Evolutionary conservation across 345 rosid genomes (phyloP).

Genomic region (Kandelia obovata): DNA sequence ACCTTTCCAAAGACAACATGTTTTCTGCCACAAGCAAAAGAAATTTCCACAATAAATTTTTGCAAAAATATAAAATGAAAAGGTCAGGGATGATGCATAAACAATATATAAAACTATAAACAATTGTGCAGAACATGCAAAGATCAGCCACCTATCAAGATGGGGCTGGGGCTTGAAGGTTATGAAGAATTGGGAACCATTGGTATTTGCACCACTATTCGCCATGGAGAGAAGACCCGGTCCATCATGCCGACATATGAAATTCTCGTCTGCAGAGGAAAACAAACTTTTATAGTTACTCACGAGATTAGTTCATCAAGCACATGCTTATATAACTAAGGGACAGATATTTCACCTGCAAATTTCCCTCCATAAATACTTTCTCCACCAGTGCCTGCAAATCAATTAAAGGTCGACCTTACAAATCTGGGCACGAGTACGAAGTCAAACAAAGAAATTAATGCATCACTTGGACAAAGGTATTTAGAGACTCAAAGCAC

Average conservation of each 20-base stretch:
- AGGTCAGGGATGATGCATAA: background rate
- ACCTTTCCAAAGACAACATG: slow-evolving; percentile 98
- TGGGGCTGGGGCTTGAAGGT: slow-evolving; percentile 79
- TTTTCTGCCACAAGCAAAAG: slow-evolving; percentile 50
- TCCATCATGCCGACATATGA: slow-evolving; percentile 66
- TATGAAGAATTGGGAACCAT: slow-evolving; percentile 94
- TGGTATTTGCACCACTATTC: slow-evolving; percentile 84
- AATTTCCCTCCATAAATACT: slow-evolving; percentile 96
- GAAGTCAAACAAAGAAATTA: slow-evolving; percentile 36
- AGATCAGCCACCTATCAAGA: slow-evolving; percentile 72
- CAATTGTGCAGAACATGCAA: slow-evolving; percentile 15
- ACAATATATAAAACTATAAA: slow-evolving; percentile 6
- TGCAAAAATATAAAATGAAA: background rate
- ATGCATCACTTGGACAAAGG: slow-evolving; percentile 20
- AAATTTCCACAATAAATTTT: background rate
- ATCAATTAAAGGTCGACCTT: slow-evolving; percentile 55
- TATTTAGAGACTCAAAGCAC: slow-evolving; percentile 25
- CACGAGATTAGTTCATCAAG: slow-evolving; percentile 5
- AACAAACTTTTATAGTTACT: slow-evolving; percentile 1
- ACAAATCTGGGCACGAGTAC: slow-evolving; percentile 45
- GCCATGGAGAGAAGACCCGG: slow-evolving; percentile 97
- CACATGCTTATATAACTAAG: background rate
- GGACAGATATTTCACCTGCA: slow-evolving; percentile 50
- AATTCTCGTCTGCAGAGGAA: slow-evolving; percentile 75
- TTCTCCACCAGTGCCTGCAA: slow-evolving; percentile 99